These are phyloP conservation scores for Pleurotus giganteus DNA, from an alignment of 768 basidiomycete genomes.

Conservation along the genomic window DNA sequence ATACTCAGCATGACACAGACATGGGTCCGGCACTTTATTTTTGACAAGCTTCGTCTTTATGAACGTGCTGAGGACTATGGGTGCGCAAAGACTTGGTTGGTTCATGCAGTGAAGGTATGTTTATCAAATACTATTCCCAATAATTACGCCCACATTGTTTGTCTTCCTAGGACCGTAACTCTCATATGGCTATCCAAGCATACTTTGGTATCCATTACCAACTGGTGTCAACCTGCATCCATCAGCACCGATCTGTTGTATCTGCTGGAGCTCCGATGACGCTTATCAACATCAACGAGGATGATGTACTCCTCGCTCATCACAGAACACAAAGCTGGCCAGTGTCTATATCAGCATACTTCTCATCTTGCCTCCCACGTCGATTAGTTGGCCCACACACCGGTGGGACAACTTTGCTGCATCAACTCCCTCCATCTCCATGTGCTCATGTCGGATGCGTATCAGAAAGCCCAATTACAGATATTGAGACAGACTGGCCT, in stretches of 20 bases:
- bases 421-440: background rate
- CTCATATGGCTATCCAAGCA: background rate
- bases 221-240: background rate
- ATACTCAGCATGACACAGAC: background rate
- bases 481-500: background rate
- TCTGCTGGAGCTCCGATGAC: background rate
- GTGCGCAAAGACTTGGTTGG: conserved; percentile 5
- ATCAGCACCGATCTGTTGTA: background rate
- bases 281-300: background rate
- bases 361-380: background rate
- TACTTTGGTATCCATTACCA: background rate
- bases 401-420: background rate
- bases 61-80: background rate
- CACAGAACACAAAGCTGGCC: background rate
- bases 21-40: background rate
- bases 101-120: background rate
- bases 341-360: background rate
- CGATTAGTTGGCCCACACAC: background rate
- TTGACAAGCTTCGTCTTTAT: background rate
- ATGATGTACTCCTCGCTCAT: background rate
- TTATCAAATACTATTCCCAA: background rate
- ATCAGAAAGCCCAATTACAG: background rate
- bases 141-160: background rate
- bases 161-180: background rate
- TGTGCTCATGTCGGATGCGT: background rate